Percentiles rank a stretch among this genome's conserved stretches.
Conservation (phyloP, 768 basidiomycete genomes). For the Boletales sp. region DNA sequence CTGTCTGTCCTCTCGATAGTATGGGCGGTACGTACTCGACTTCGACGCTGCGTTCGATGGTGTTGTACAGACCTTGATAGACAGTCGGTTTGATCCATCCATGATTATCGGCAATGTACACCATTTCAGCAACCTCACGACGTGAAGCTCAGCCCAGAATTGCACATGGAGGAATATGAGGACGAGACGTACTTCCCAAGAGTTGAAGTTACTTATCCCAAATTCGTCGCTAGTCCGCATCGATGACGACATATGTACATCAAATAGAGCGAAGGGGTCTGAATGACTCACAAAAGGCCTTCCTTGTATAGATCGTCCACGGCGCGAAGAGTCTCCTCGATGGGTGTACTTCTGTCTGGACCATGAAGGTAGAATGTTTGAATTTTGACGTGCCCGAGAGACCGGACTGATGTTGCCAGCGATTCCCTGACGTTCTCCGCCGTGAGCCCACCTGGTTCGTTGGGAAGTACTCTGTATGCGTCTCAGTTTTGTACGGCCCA, state of each 20-base stretch:
- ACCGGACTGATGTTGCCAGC: background rate
- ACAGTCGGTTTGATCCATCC: conserved; percentile 48
- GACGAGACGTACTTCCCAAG: conserved; percentile 29
- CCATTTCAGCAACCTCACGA: conserved; percentile 40
- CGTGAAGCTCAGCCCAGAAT: background rate
- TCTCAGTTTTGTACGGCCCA: background rate
- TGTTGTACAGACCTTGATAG: conserved; percentile 50
- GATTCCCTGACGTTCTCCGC: background rate
- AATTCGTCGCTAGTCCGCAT: conserved; percentile 8
- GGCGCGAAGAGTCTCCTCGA: conserved; percentile 43
- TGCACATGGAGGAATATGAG: background rate
- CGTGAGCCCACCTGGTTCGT: background rate
- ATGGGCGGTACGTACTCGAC: conserved; percentile 3
- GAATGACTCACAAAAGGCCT: conserved; percentile 41
- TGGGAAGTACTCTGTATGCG: conserved; percentile 33
- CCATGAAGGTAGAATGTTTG: conserved; percentile 23
- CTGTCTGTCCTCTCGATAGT: background rate
- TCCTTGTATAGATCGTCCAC: conserved; percentile 49
- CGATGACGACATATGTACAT: background rate
- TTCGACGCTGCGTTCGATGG: conserved; percentile 34
- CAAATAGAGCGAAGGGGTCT: background rate
- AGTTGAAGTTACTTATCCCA: conserved; percentile 12
- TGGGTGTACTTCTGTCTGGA: conserved; percentile 41
- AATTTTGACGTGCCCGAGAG: conserved; percentile 1
- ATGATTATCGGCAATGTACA: conserved; percentile 38